These are phyloP conservation scores for Aurantiochytrium sp. DNA, from an alignment of 108 stramenopile species.

Conservation along the genomic window DNA sequence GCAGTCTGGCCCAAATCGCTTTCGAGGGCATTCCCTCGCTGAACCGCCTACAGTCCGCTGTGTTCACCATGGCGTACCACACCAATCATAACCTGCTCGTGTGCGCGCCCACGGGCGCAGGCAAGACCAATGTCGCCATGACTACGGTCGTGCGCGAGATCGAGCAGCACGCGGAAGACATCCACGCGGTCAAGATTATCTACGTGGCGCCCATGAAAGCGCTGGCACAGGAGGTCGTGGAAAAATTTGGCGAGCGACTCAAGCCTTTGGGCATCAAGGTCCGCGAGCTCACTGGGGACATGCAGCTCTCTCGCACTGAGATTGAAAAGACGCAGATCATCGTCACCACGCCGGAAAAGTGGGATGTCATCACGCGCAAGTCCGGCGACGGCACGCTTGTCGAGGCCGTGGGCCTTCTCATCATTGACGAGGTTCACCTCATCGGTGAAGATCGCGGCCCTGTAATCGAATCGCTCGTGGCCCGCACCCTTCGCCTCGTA, in stretches of 20 bases:
- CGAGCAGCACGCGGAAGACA: slow-evolving; percentile 13
- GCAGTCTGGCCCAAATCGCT: slow-evolving; percentile 82
- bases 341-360: slow-evolving; percentile 91
- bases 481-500: slow-evolving; percentile 85
- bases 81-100: slow-evolving; percentile 77
- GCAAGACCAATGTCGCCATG: slow-evolving; percentile 82
- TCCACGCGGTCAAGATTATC: slow-evolving; percentile 64
- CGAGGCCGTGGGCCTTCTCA: slow-evolving; percentile 83
- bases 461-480: slow-evolving; percentile 95
- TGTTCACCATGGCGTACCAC: slow-evolving; percentile 73
- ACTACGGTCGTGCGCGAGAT: slow-evolving; percentile 46
- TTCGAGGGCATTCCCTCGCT: slow-evolving; percentile 88
- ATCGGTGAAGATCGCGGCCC: slow-evolving; percentile 97
- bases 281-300: slow-evolving; percentile 94
- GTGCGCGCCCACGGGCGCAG: slow-evolving; percentile 98
- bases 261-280: slow-evolving; percentile 73
- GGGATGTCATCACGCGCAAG: slow-evolving; percentile 71
- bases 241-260: slow-evolving; percentile 85
- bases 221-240: slow-evolving; percentile 97
- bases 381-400: slow-evolving; percentile 68
- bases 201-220: slow-evolving; percentile 99
- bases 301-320: slow-evolving; percentile 88
- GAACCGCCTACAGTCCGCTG: slow-evolving; percentile 90
- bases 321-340: slow-evolving; percentile 82
- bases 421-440: slow-evolving; percentile 95